Percentiles rank a stretch among this genome's conserved stretches.
These are phyloP conservation scores for Trichomonas tenax DNA, from an alignment of 208 protist species.

Conservation along the genomic window DNA sequence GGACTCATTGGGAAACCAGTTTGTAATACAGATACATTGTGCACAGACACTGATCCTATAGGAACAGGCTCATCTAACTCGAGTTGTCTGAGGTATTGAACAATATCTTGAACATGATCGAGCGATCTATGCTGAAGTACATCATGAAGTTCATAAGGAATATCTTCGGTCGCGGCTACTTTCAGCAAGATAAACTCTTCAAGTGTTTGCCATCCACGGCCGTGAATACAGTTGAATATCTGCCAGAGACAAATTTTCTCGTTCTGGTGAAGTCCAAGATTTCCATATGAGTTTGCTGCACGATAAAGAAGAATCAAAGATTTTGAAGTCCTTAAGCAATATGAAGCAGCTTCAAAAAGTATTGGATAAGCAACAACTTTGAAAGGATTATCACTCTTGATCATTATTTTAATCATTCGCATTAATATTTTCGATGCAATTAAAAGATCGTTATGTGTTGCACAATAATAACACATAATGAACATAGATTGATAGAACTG, in stretches of 20 bases:
- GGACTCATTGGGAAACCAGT: neutral
- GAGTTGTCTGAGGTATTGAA: neutral
- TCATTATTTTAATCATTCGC: neutral
- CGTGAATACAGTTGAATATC: neutral
- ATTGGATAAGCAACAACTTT: neutral
- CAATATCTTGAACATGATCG: neutral
- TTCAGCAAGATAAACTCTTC: neutral
- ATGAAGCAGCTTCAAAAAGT: neutral
- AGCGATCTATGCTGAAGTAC: neutral
- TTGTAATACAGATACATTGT: neutral
- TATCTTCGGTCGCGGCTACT: neutral
- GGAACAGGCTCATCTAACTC: neutral
- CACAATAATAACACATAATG: neutral
- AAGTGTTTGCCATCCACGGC: neutral
- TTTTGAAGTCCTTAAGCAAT: no score
- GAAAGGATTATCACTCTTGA: neutral
- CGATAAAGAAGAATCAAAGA: neutral
- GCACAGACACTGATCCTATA: neutral
- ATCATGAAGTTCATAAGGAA: neutral
- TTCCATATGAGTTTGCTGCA: neutral
- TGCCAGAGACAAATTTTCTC: neutral
- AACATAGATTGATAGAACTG: neutral
- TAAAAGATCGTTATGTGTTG: neutral
- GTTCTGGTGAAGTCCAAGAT: neutral
- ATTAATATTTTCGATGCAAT: neutral